Base-by-base conservation (phyloP, 768 basidiomycete genomes). In the Leccinum rimulosum region DNA sequence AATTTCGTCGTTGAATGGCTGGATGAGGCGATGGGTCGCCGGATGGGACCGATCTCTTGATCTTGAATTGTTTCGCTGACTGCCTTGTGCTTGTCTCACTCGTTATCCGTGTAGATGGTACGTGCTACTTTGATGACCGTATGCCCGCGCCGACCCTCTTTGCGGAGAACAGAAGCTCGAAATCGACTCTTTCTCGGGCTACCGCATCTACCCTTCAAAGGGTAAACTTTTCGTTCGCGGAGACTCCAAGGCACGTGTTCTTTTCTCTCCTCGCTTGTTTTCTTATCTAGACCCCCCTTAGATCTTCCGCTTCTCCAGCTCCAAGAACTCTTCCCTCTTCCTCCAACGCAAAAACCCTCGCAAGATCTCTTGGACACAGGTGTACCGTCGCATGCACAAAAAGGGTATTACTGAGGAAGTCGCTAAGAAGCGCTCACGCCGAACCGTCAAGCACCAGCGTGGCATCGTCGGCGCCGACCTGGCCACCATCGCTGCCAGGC, bases 371-470 rank as follows among this genome's bases (percentile, higher is more conserved):
- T 98, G 96, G 96, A 98, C 96, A 40, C 78, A 81, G 69, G 85
- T 90, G 62, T 96, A 91, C 84, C 90, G 93, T 65, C 90, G 95
- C 69, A 93, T 97, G 89, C 97, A 98, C 87, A 97, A 96, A 87
- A 99, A 99, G 88, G 97, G 97, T 76, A 86, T 98, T 76, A 95
- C 95, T 53, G 96, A 98, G 80, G 96, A 98, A 79, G 91, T 95
- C 55, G 94, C 95, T 70, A 99, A 98, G 93, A 98, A 97, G 82
- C 90, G 96, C 64, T 91, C 91, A 53, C 91, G 95, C 78, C 88
- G 89, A 77, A 94, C 93, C 64, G 93, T 98, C 73, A 99, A 98
- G 83, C 88, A 93, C 81, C 88, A 96, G 81, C 93, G 97, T 72
- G 97, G 97, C 63, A 94, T 98, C 76, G 94, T 95, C 71, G 97